Conservation (phyloP, 2,329 filamentous ascomycete species). For the Diaporthe ilicicola region DNA sequence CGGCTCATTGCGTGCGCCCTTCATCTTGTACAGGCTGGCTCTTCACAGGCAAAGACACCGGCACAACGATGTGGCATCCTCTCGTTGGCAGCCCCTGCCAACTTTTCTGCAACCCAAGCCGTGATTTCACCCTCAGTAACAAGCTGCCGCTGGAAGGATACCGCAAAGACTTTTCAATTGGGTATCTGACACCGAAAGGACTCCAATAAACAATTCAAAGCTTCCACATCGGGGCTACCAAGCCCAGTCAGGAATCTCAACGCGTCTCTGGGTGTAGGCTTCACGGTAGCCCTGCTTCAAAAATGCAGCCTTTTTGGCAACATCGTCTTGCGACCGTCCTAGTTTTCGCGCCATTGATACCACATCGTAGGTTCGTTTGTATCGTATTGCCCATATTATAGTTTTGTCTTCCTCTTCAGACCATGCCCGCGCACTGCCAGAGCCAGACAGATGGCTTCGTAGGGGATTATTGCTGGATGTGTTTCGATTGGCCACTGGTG, state of each 20-base stretch:
- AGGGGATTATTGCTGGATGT: neutral
- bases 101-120: neutral
- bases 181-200: neutral
- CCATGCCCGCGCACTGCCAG: neutral
- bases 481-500: neutral
- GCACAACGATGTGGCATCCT: constrained; percentile 19
- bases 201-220: neutral
- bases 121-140: neutral
- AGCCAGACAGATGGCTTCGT: neutral
- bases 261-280: neutral
- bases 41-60: neutral
- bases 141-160: neutral
- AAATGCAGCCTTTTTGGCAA: constrained; percentile 16
- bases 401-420: constrained; percentile 9
- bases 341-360: constrained; percentile 22
- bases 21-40: neutral
- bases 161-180: neutral
- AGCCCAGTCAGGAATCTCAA: constrained; percentile 25
- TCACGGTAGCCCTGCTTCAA: constrained; percentile 20
- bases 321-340: constrained; percentile 9
- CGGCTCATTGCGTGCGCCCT: too few relatives aligned
- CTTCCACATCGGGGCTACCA: neutral
- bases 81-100: constrained; percentile 1
- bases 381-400: neutral
- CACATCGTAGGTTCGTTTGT: constrained; percentile 8